phyloP scores from a whole-genome alignment of 129 eudicot genomes.

The Ambrosia trifida region DNA sequence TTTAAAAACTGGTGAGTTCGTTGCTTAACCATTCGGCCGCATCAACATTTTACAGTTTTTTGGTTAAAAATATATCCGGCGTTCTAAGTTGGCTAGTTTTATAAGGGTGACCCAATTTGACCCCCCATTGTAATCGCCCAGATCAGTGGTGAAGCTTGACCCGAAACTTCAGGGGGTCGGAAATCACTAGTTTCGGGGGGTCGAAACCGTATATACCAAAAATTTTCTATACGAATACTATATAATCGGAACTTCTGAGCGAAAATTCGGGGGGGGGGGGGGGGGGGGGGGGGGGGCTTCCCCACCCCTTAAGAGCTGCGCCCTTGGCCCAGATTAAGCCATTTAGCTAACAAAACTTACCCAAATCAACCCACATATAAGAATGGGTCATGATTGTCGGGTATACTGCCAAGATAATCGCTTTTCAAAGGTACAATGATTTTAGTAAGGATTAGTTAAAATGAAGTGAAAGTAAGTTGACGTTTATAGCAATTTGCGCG shows the following conservation, averaged over 20 bases:
- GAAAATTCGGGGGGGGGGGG: too few relatives aligned
- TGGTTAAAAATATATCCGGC: background rate
- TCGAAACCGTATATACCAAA: too few relatives aligned
- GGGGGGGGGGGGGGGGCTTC: too few relatives aligned
- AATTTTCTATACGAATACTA: too few relatives aligned
- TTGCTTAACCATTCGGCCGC: background rate
- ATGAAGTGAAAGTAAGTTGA: background rate
- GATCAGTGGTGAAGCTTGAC: too few relatives aligned
- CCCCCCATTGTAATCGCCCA: background rate
- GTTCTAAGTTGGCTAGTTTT: background rate
- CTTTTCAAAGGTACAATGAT: background rate
- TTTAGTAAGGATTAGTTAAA: background rate
- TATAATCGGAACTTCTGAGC: too few relatives aligned
- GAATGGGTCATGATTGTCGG: background rate
- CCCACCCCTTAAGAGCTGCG: too few relatives aligned
- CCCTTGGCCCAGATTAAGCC: background rate
- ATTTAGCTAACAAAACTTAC: background rate
- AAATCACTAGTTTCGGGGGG: too few relatives aligned
- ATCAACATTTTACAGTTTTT: background rate
- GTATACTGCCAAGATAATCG: background rate
- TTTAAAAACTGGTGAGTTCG: too few relatives aligned
- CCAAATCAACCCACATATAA: too few relatives aligned
- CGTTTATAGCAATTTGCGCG: background rate
- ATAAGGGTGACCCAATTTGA: background rate
- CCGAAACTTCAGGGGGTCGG: too few relatives aligned